A percentile compares a stretch with the other conserved stretches of the same genome.
These are phyloP conservation scores for Torulaspora maleeae DNA, from an alignment of 805 yeast genomes.

Conservation along the genomic window DNA sequence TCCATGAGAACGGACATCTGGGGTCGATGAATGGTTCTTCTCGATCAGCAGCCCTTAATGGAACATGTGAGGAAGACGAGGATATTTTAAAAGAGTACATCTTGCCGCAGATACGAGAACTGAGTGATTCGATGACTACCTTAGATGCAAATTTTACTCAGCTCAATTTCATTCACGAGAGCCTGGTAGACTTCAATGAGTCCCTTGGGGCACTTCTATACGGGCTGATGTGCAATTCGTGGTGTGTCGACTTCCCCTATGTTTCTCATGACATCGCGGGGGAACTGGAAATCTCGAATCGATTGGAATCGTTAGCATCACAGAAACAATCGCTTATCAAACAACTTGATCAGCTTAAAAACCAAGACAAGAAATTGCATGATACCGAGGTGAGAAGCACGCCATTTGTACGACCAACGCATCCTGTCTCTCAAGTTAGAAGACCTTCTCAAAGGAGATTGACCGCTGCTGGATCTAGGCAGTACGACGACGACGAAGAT, in stretches of 20 bases:
- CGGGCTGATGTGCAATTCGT: slow-evolving; percentile 79
- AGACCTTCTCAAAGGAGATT: slow-evolving; percentile 2
- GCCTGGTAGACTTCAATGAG: slow-evolving; percentile 65
- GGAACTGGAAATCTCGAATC: slow-evolving; percentile 22
- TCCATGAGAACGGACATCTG: slow-evolving; percentile 6
- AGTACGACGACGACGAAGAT: slow-evolving; percentile 19
- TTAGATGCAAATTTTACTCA: slow-evolving; percentile 56
- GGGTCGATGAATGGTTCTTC: slow-evolving; percentile 5
- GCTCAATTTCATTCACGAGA: slow-evolving; percentile 56
- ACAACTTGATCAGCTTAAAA: slow-evolving; percentile 10
- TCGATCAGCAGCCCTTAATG: slow-evolving; percentile 10
- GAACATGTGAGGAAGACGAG: slow-evolving; percentile 13
- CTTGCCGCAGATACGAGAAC: slow-evolving; percentile 41
- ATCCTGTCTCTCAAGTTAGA: slow-evolving; percentile 12
- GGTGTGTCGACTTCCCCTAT: slow-evolving; percentile 69
- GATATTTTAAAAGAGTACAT: slow-evolving; percentile 35
- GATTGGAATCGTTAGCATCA: slow-evolving; percentile 17
- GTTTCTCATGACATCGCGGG: slow-evolving; percentile 28
- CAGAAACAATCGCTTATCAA: slow-evolving; percentile 19
- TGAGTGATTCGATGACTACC: slow-evolving; percentile 48
- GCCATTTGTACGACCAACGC: slow-evolving; percentile 12
- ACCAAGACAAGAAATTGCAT: not conserved
- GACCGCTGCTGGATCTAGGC: not conserved
- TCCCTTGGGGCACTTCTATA: slow-evolving; percentile 70
- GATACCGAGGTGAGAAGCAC: not conserved